Evolutionary conservation across 2,329 filamentous ascomycete genomes (phyloP), one percentile per base, ranked within the genome.

Genomic region (Monilinia aucupariae): DNA sequence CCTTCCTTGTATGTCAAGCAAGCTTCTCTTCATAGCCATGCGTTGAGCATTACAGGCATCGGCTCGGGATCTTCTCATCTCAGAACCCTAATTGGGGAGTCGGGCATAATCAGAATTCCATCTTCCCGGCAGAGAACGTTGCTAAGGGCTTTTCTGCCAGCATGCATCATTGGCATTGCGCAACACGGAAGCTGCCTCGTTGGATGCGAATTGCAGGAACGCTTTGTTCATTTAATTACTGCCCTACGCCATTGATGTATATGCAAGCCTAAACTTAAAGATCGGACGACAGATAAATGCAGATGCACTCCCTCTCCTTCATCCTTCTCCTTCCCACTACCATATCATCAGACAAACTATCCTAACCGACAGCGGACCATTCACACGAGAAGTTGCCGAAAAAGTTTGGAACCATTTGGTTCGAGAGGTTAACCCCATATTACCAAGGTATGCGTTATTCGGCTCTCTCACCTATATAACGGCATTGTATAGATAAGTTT

Each of bases 191-290:
- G 74, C 73, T 70, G 77, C 80, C 78, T 79, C 75, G 76, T 74
- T 76, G 76, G 78, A 76, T 76, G 75, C 75, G 75, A 78, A 77
- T 79, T 75, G 74, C 74, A 75, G 75, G 73, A 74, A 73, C 78
- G 78, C 78, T 79, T 80, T 76, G 75, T 74, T 73, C 66, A 67
- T 70, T 71, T 70, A 69, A 72, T 39, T 71, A 68, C 64, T 70
- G 67, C 62, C 64, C 65, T 64, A 66, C 65, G 65, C 66, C 59
- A 66, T 63, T 62, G 62, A 60, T 64, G 64, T 72, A 67, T 72
- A 74, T 73, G 71, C 71, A 67, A 62, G 64, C 39, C 49, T 64
- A 61, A 66, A 50, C n/a, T 61, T 53, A 69, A 68, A 72, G 67
- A 71, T 72, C 70, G 68, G 69, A 73, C 68, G 72, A 69, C 65